Evolutionary conservation across 495 filamentous ascomycete genomes (phyloP).

Genomic region (Penicilliopsis zonata): DNA sequence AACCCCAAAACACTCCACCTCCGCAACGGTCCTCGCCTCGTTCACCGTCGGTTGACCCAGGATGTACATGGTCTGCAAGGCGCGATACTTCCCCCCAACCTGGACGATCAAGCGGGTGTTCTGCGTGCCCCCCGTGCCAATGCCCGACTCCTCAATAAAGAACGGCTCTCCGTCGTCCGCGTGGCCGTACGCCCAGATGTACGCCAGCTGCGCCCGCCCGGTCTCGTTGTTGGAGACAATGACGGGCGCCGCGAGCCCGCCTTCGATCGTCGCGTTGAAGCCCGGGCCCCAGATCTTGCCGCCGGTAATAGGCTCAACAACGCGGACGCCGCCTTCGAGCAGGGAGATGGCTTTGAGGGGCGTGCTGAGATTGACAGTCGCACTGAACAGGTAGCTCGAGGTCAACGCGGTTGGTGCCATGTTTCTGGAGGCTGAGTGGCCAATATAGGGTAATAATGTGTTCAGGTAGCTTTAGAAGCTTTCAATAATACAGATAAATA

Average conservation of each 20-base stretch:
- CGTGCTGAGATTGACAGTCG: conserved; percentile 4
- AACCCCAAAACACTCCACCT: conserved; percentile 3
- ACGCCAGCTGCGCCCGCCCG: conserved; percentile 2
- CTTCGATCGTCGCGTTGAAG: conserved; percentile 5
- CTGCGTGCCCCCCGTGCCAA: conserved; percentile 1
- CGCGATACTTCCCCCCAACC: neutral
- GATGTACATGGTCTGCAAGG: neutral
- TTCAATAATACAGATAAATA: too few species aligned
- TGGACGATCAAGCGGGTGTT: conserved; percentile 2
- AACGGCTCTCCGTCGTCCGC: conserved; percentile 4
- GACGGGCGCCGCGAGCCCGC: conserved; percentile 5
- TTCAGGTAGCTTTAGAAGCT: too few species aligned
- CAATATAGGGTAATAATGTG: too few species aligned
- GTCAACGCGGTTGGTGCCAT: neutral
- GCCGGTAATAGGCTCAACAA: conserved; percentile 5
- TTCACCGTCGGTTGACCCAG: conserved; percentile 1
- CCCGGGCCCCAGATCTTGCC: conserved; percentile 5
- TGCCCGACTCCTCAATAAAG: conserved; percentile 2
- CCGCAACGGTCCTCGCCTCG: conserved; percentile 2
- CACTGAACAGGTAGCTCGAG: conserved; percentile 6
- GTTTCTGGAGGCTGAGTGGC: neutral
- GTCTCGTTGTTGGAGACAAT: conserved; percentile 2
- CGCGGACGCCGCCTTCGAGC: conserved; percentile 3
- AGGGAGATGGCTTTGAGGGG: conserved; percentile 2
- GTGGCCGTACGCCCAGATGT: conserved; percentile 3